Evolutionary conservation across 805 yeast species (phyloP).

Genomic region (Pichia heedii): DNA sequence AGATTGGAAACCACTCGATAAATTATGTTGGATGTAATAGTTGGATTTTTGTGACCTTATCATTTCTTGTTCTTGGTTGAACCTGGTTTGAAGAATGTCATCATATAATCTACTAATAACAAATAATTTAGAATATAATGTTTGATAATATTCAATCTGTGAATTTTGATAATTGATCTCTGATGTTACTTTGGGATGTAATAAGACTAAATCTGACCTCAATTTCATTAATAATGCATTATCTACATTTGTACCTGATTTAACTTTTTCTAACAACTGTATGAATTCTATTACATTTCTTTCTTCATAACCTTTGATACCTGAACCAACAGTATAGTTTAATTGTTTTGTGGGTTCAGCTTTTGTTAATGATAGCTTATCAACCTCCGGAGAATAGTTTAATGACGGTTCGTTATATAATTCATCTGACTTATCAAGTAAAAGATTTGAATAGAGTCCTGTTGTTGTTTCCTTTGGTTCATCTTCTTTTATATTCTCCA

Average conservation of each 20-base stretch:
- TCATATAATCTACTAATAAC: constrained; percentile 73
- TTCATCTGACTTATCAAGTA: not conserved
- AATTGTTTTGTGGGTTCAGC: not conserved
- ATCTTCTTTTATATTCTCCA: constrained; percentile 2
- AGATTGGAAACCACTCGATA: not conserved
- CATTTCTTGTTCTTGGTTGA: constrained; percentile 21
- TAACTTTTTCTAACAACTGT: constrained; percentile 47
- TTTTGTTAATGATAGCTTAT: not conserved
- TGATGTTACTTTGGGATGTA: constrained; percentile 62
- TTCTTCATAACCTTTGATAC: constrained; percentile 54
- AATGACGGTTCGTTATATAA: not conserved
- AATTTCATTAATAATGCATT: constrained; percentile 48
- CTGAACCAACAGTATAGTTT: not conserved
- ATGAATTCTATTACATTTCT: constrained; percentile 61
- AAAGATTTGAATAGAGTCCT: constrained; percentile 22
- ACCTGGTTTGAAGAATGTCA: constrained; percentile 52
- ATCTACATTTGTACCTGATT: constrained; percentile 22
- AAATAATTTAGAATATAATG: constrained; percentile 69
- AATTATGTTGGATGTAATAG: not conserved
- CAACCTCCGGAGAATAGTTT: not conserved
- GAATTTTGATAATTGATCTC: constrained; percentile 43
- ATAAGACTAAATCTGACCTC: constrained; percentile 47
- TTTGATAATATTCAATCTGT: constrained; percentile 57
- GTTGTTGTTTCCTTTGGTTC: constrained; percentile 12
- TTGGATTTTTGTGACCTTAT: constrained; percentile 1